These are phyloP conservation scores for Crithidia sp. DNA, from an alignment of 208 protist species.

Conservation along the genomic window DNA sequence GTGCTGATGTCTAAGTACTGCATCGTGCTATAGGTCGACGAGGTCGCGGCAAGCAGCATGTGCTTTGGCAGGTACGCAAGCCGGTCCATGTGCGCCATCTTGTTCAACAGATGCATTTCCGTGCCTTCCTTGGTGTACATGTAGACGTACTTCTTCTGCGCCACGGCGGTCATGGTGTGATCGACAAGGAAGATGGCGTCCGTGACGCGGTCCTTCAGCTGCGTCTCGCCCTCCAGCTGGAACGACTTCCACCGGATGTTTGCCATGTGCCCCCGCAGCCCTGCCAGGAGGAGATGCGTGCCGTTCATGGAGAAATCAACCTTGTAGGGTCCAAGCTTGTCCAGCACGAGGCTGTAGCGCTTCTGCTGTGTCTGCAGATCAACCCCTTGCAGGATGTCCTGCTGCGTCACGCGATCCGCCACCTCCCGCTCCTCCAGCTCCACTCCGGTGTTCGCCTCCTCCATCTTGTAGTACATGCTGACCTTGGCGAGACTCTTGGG, in stretches of 20 bases:
- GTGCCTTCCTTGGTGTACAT: constrained; percentile 98
- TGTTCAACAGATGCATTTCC: constrained; percentile 97
- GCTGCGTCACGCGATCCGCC: constrained; percentile 93
- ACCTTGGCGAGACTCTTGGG: constrained; percentile 71
- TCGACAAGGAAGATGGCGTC: constrained; percentile 97
- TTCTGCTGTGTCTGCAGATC: constrained; percentile 94
- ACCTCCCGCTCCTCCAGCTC: constrained; percentile 90
- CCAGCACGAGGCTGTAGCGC: constrained; percentile 93
- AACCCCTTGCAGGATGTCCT: constrained; percentile 86
- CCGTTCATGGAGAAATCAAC: constrained; percentile 95
- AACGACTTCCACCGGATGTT: constrained; percentile 95
- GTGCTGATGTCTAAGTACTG: constrained; percentile 97
- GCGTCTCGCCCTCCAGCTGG: constrained; percentile 92
- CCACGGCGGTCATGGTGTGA: constrained; percentile 97
- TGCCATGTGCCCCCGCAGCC: constrained; percentile 95
- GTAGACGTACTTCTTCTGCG: constrained; percentile 99
- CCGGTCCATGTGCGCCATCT: constrained; percentile 93
- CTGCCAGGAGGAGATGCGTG: constrained; percentile 93
- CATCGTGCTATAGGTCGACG: constrained; percentile 85
- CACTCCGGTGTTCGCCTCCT: constrained; percentile 71
- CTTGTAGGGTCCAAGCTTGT: constrained; percentile 95
- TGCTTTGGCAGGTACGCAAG: constrained; percentile 98
- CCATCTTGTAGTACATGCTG: constrained; percentile 69
- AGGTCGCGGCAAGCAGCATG: constrained; percentile 95
- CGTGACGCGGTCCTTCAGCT: constrained; percentile 93